Evolutionary conservation across 345 rosid species (phyloP).

Genomic region (Draba incana): DNA sequence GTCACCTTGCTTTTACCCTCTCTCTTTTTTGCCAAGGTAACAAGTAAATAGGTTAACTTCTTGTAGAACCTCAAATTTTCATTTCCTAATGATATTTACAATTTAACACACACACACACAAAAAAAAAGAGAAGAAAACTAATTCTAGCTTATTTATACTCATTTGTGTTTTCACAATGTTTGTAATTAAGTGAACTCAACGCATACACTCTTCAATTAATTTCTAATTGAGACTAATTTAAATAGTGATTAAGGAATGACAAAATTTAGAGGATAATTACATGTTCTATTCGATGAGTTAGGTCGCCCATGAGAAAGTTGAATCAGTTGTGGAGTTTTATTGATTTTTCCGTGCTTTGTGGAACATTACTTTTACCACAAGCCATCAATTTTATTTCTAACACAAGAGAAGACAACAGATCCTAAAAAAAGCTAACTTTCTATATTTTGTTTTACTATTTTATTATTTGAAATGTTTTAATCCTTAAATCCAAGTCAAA

Average conservation of each 20-base stretch:
- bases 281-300: conserved; percentile 22
- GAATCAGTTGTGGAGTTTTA: conserved; percentile 32
- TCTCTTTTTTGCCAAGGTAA: too few relatives aligned
- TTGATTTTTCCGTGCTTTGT: conserved; percentile 22
- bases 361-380: conserved; percentile 20
- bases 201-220: not conserved
- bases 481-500: conserved; percentile 32
- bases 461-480: conserved; percentile 17
- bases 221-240: not conserved
- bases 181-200: not conserved
- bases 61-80: too few relatives aligned
- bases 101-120: too few relatives aligned
- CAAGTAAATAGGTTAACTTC: too few relatives aligned
- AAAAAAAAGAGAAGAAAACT: too few relatives aligned
- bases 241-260: conserved; percentile 1
- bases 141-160: too few relatives aligned
- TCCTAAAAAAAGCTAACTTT: conserved; percentile 21
- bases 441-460: conserved; percentile 34
- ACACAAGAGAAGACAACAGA: conserved; percentile 8
- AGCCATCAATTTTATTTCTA: conserved; percentile 32
- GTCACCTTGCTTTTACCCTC: too few relatives aligned
- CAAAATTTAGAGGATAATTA: conserved; percentile 15
- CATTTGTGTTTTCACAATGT: not conserved
- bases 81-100: too few relatives aligned
- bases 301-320: conserved; percentile 17